A percentile compares a stretch with the other conserved stretches of the same genome.
Evolutionary conservation across 2,329 filamentous ascomycete genomes (phyloP).

Genomic region (Claviceps sp.): DNA sequence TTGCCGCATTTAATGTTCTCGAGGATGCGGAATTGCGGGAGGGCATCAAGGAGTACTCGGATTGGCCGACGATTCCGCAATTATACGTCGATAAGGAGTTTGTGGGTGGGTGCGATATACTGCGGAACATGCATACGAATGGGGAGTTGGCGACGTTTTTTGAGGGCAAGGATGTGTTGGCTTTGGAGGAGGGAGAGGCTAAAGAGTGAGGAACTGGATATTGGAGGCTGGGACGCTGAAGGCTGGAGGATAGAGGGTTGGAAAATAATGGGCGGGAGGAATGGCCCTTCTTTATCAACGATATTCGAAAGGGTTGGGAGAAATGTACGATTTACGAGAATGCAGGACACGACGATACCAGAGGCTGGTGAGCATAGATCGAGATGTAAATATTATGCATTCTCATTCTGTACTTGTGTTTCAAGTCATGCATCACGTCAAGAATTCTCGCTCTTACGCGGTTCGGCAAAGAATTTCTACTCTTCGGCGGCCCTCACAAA

Average conservation of each 20-base stretch:
- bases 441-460: too few species aligned
- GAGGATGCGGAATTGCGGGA: slow-evolving; percentile 78
- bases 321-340: slow-evolving; percentile 2
- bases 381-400: too few species aligned
- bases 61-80: slow-evolving; percentile 98
- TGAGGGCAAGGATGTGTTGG: slow-evolving; percentile 80
- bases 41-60: slow-evolving; percentile 97
- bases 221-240: slow-evolving; percentile 1
- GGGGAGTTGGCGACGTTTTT: slow-evolving; percentile 85
- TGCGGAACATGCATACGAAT: slow-evolving; percentile 94
- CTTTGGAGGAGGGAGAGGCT: slow-evolving; percentile 24
- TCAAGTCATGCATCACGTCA: too few species aligned
- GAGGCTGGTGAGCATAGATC: background rate
- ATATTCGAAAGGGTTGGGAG: too few species aligned
- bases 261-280: background rate
- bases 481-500: slow-evolving; percentile 11
- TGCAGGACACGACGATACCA: background rate
- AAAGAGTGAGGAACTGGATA: slow-evolving; percentile 17
- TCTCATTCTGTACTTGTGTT: too few species aligned
- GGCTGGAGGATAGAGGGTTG: background rate
- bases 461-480: background rate
- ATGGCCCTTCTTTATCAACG: too few species aligned
- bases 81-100: slow-evolving; percentile 94
- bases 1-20: slow-evolving; percentile 94
- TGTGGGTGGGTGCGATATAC: slow-evolving; percentile 91